Conservation (phyloP, 2,329 filamentous ascomycete genomes). For the Calonectria hawksworthii region DNA sequence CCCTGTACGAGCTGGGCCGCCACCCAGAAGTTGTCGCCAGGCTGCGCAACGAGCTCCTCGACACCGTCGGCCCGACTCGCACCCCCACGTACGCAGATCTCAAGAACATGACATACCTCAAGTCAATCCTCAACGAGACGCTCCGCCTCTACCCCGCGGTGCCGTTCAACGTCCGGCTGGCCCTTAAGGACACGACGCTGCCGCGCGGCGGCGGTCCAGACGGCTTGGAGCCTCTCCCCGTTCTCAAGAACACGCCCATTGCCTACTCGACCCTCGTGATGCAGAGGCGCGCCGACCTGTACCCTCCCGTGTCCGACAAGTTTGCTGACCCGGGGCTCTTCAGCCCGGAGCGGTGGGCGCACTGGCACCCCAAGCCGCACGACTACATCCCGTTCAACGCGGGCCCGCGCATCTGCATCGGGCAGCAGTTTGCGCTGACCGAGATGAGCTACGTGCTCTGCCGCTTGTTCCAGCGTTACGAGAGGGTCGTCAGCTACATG, state of each 20-base stretch:
- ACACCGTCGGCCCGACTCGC: conserved; percentile 73
- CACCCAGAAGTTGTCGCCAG: conserved; percentile 76
- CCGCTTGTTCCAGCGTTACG: conserved; percentile 80
- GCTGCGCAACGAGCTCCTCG: conserved; percentile 80
- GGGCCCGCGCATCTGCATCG: conserved; percentile 80
- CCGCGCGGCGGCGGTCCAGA: conserved; percentile 79
- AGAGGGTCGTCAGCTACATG: conserved; percentile 72
- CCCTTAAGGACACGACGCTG: conserved; percentile 80
- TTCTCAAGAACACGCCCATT: conserved; percentile 76
- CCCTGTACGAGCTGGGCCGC: conserved; percentile 83
- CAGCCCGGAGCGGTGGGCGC: conserved; percentile 76
- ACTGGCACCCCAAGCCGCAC: conserved; percentile 76
- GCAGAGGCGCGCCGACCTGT: conserved; percentile 78
- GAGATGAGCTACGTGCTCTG: conserved; percentile 82
- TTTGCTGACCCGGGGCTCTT: conserved; percentile 66
- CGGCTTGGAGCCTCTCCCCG: conserved; percentile 71
- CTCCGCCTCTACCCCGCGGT: conserved; percentile 84
- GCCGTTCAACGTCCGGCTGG: conserved; percentile 82
- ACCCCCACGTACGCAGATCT: conserved; percentile 83
- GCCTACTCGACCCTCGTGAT: conserved; percentile 78
- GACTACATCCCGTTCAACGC: conserved; percentile 83
- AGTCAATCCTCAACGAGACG: conserved; percentile 81
- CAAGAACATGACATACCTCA: conserved; percentile 89
- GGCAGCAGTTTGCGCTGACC: conserved; percentile 85
- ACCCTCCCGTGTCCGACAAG: conserved; percentile 63